These are phyloP conservation scores for Pythium scleroteichum DNA, from an alignment of 352 stramenopile genomes.

Conservation along the genomic window DNA sequence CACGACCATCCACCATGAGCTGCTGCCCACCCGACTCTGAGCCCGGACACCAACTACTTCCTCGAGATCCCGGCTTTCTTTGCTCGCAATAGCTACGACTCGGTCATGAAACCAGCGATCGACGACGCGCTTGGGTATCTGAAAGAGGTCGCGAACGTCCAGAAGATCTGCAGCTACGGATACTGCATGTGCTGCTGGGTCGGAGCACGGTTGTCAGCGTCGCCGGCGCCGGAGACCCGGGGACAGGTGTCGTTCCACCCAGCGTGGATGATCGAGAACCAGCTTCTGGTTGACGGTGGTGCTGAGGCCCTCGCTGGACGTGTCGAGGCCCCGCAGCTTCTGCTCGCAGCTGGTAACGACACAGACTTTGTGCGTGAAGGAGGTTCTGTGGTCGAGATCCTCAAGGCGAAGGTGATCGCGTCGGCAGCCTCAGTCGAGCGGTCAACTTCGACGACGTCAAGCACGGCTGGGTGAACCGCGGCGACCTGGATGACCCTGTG, in stretches of 20 bases:
- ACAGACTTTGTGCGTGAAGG: constrained; percentile 39
- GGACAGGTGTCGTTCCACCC: constrained; percentile 23
- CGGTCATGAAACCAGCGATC: too few species aligned
- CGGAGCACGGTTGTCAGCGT: constrained; percentile 8
- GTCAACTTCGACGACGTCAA: constrained; percentile 41
- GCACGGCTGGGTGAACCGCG: constrained; percentile 57
- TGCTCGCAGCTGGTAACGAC: constrained; percentile 36
- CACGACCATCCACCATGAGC: too few species aligned
- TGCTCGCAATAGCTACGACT: too few species aligned
- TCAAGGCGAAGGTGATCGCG: not conserved
- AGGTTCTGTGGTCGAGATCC: constrained; percentile 27
- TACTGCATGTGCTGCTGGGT: constrained; percentile 19
- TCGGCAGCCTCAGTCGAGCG: constrained; percentile 14
- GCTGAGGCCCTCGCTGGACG: constrained; percentile 36
- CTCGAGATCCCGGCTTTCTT: constrained; percentile 15
- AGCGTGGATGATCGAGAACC: constrained; percentile 31
- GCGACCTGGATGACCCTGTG: constrained; percentile 38
- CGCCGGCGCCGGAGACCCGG: constrained; percentile 10
- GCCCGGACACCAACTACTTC: too few species aligned
- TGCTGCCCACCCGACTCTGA: too few species aligned
- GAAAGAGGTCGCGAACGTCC: too few species aligned
- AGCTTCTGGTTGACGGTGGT: constrained; percentile 28
- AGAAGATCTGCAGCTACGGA: constrained; percentile 15
- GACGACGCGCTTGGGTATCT: too few species aligned
- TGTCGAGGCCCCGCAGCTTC: constrained; percentile 38